These are phyloP conservation scores for Notholithocarpus densiflorus DNA, from an alignment of 306 rosid species.

Conservation along the genomic window DNA sequence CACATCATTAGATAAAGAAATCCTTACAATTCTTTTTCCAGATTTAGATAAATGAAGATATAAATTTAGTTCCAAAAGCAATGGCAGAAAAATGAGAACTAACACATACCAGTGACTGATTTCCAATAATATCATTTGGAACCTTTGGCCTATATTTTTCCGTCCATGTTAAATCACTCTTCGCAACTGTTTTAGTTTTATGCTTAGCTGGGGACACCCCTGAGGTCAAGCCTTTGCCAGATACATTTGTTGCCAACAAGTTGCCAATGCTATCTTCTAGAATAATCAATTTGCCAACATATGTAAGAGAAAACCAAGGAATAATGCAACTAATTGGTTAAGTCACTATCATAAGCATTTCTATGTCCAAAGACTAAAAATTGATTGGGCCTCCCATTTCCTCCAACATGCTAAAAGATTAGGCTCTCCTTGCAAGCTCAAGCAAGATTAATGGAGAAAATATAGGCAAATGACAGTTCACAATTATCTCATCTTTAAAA, in stretches of 20 bases:
- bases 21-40: slow-evolving; percentile 11
- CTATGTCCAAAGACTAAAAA: not conserved
- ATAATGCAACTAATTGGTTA: not conserved
- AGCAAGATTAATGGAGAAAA: not conserved
- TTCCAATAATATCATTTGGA: slow-evolving; percentile 76
- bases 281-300: slow-evolving; percentile 5
- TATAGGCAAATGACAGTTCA: not conserved
- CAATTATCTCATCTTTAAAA: not conserved
- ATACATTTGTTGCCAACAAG: slow-evolving; percentile 32
- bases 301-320: not conserved
- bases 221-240: slow-evolving; percentile 36
- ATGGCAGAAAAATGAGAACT: slow-evolving; percentile 23
- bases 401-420: not conserved
- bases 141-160: slow-evolving; percentile 80
- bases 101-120: slow-evolving; percentile 79
- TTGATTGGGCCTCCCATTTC: not conserved
- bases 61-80: not conserved
- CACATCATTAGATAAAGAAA: slow-evolving; percentile 32
- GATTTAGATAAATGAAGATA: slow-evolving; percentile 16
- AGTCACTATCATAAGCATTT: not conserved
- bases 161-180: slow-evolving; percentile 63
- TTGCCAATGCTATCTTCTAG: slow-evolving; percentile 22
- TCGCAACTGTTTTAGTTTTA: slow-evolving; percentile 28
- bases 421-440: not conserved
- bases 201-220: slow-evolving; percentile 45